A percentile compares a stretch with the other conserved stretches of the same genome.
Conservation (phyloP, 768 basidiomycete genomes). For the Calocybe cyanea region DNA sequence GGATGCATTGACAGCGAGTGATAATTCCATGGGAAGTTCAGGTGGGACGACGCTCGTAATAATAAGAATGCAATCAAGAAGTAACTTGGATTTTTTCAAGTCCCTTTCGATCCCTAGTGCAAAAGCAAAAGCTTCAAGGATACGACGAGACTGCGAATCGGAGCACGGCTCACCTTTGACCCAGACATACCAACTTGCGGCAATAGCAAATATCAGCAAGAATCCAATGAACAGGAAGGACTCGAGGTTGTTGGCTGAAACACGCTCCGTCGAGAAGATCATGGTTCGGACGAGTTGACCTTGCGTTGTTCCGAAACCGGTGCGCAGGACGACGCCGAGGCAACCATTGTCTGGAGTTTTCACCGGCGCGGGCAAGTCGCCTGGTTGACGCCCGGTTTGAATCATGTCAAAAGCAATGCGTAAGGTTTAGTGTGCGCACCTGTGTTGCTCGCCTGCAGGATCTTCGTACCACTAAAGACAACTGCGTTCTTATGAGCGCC, state of each 20-base stretch:
- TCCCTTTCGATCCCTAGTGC: slow-evolving; percentile 80
- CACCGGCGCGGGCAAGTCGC: slow-evolving; percentile 38
- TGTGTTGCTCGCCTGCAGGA: slow-evolving; percentile 73
- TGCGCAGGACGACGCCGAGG: slow-evolving; percentile 87
- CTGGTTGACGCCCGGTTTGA: slow-evolving; percentile 10
- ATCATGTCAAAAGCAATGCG: too few relatives aligned
- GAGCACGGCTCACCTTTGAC: slow-evolving; percentile 65
- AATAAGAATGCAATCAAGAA: slow-evolving; percentile 94
- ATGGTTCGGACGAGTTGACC: slow-evolving; percentile 97
- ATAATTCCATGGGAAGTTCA: slow-evolving; percentile 97
- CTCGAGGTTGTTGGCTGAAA: slow-evolving; percentile 94
- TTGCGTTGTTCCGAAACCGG: slow-evolving; percentile 96
- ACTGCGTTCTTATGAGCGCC: slow-evolving; percentile 83
- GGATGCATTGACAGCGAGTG: slow-evolving; percentile 92
- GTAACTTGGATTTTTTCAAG: slow-evolving; percentile 89
- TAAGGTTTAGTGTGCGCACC: slow-evolving; percentile 25
- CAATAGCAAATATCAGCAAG: slow-evolving; percentile 94
- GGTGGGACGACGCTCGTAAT: slow-evolving; percentile 98
- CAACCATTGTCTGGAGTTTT: slow-evolving; percentile 90
- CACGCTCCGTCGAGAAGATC: slow-evolving; percentile 97
- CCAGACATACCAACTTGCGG: slow-evolving; percentile 99
- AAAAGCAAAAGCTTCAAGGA: neutral
- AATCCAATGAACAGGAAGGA: slow-evolving; percentile 98
- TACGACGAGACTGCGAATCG: slow-evolving; percentile 1
- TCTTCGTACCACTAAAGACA: slow-evolving; percentile 96